Conservation (phyloP, 2,329 filamentous ascomycete genomes). For the Epichloe bromicola region DNA sequence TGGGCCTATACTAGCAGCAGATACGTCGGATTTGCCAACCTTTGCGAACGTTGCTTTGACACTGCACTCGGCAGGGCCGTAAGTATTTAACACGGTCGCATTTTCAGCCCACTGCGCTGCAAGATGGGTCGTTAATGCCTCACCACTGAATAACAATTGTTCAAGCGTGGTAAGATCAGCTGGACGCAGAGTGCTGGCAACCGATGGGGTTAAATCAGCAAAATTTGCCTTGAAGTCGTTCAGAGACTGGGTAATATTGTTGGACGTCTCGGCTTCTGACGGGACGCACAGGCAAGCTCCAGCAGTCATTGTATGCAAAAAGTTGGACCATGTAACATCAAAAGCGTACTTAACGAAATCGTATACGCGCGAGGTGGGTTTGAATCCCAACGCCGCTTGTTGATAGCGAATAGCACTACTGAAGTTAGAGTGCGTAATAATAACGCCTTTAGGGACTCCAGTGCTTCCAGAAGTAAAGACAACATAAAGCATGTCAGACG, state of each 20-base stretch:
- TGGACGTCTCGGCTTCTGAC: constrained; percentile 28
- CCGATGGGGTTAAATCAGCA: constrained; percentile 29
- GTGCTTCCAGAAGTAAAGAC: constrained; percentile 13
- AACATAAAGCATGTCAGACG: constrained; percentile 2
- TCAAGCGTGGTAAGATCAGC: neutral
- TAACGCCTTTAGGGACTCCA: constrained; percentile 11
- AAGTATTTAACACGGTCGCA: neutral
- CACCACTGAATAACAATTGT: constrained; percentile 1
- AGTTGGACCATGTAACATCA: constrained; percentile 5
- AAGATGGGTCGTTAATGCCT: constrained; percentile 1
- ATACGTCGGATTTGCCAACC: neutral
- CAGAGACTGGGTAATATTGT: constrained; percentile 29
- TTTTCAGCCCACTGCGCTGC: constrained; percentile 1
- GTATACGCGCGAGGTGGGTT: constrained; percentile 3
- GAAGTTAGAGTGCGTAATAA: constrained; percentile 8
- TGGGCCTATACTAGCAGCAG: constrained; percentile 3
- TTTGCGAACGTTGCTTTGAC: constrained; percentile 1
- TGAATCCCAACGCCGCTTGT: constrained; percentile 1
- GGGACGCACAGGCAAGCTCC: constrained; percentile 8
- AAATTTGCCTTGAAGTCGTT: constrained; percentile 27
- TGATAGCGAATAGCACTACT: constrained; percentile 5
- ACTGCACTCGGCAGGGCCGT: constrained; percentile 5
- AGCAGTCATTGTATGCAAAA: constrained; percentile 3
- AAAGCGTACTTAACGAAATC: constrained; percentile 7
- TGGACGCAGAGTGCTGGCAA: constrained; percentile 22